phyloP scores from a whole-genome alignment of 2,329 filamentous ascomycete genomes.

The Talaromyces verruculosus region DNA sequence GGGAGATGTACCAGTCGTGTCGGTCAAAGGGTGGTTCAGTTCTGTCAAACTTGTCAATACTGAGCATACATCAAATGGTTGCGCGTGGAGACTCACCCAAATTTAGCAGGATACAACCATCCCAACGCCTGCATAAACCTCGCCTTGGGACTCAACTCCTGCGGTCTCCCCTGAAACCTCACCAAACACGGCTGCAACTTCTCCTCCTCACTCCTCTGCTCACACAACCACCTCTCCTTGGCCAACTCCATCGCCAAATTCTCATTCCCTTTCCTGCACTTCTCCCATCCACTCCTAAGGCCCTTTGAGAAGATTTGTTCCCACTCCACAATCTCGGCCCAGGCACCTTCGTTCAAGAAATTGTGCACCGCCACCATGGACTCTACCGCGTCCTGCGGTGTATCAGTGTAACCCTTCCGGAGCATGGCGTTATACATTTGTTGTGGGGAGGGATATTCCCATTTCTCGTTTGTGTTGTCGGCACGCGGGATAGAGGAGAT shows the following conservation, averaged over 20 bases:
- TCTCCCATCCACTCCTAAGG: constrained; percentile 68
- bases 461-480: constrained; percentile 65
- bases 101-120: constrained; percentile 75
- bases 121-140: constrained; percentile 78
- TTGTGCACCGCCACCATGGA: constrained; percentile 98
- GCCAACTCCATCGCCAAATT: constrained; percentile 58
- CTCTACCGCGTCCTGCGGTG: constrained; percentile 87
- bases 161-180: constrained; percentile 83
- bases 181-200: constrained; percentile 65
- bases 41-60: constrained; percentile 41
- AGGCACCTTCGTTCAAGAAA: constrained; percentile 95
- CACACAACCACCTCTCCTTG: constrained; percentile 46
- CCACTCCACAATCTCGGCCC: constrained; percentile 93
- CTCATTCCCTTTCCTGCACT: constrained; percentile 72
- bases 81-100: constrained; percentile 57
- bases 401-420: constrained; percentile 93
- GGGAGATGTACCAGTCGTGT: constrained; percentile 92
- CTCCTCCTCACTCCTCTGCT: constrained; percentile 33
- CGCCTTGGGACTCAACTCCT: constrained; percentile 89
- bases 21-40: constrained; percentile 89
- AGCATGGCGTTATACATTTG: constrained; percentile 99
- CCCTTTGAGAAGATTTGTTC: constrained; percentile 81
- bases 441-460: constrained; percentile 97
- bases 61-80: neutral
- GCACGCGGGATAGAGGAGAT: constrained; percentile 88